Conservation (phyloP, 345 rosid species). For the Aethionema arabicum region DNA sequence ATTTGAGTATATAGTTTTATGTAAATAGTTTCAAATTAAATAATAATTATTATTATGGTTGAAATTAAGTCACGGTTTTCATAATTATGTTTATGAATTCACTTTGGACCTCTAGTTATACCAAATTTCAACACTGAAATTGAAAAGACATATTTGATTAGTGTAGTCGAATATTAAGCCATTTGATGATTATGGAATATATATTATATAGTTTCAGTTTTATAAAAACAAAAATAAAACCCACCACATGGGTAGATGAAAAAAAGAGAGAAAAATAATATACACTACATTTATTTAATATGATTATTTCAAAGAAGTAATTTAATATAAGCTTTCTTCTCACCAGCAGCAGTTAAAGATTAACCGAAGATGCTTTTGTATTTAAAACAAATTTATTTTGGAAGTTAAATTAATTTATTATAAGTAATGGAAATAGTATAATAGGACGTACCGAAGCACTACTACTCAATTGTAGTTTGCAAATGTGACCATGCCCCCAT, state of each 20-base stretch:
- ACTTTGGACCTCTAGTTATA: conserved; percentile 15
- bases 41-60: conserved; percentile 18
- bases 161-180: too few relatives aligned
- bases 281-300: background rate
- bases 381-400: conserved; percentile 13
- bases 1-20: too few relatives aligned
- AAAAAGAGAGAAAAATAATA: background rate
- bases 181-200: too few relatives aligned
- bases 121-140: background rate
- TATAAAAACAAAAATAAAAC: conserved; percentile 7
- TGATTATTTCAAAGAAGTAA: background rate
- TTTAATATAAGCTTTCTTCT: conserved; percentile 6
- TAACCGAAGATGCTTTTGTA: conserved; percentile 34
- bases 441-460: conserved; percentile 32
- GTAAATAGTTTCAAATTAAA: background rate
- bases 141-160: conserved; percentile 6
- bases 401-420: background rate
- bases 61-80: conserved; percentile 6
- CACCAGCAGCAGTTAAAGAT: conserved; percentile 31
- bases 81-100: conserved; percentile 23
- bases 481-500: conserved; percentile 38
- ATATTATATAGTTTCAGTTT: background rate
- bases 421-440: background rate
- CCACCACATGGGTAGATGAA: conserved; percentile 28
- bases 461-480: conserved; percentile 24